phyloP scores from a whole-genome alignment of 225 moss, liverwort and hornwort genomes.

The Thuidium tamariscinum region DNA sequence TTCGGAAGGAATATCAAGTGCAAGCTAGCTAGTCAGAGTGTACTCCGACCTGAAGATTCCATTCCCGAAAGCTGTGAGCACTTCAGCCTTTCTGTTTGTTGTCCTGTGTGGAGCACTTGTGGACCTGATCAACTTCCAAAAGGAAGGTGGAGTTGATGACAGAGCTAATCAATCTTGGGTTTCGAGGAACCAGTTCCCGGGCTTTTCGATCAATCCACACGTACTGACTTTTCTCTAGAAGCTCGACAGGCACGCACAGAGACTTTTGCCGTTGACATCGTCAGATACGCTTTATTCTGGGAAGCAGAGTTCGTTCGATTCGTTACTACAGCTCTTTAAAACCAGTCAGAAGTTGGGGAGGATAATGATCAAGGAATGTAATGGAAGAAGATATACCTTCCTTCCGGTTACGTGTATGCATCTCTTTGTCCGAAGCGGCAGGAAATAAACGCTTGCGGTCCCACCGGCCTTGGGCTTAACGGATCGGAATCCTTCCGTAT shows the following conservation, averaged over 20 bases:
- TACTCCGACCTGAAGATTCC: not conserved
- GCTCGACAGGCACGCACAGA: not conserved
- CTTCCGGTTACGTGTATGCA: not conserved
- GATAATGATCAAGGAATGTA: not conserved
- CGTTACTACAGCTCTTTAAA: not conserved
- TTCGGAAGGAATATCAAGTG: not conserved
- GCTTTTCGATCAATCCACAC: not conserved
- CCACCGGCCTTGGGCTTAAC: not conserved
- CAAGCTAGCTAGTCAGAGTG: not conserved
- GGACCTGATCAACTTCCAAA: not conserved
- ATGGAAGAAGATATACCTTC: not conserved
- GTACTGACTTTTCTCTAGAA: not conserved
- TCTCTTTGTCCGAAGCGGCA: not conserved
- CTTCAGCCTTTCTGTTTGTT: not conserved
- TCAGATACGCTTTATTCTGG: not conserved
- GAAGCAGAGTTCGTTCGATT: not conserved
- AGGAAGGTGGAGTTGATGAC: not conserved
- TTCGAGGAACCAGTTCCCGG: not conserved
- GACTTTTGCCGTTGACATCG: constrained; percentile 1
- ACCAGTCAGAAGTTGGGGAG: not conserved
- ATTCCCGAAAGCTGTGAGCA: not conserved
- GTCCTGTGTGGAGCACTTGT: not conserved
- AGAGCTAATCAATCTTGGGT: not conserved
- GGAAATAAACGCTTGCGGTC: not conserved
- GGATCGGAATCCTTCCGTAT: not conserved